Evolutionary conservation across 2,329 filamentous ascomycete genomes (phyloP), one percentile per base, ranked within the genome.

Genomic region (Beauveria sp.): DNA sequence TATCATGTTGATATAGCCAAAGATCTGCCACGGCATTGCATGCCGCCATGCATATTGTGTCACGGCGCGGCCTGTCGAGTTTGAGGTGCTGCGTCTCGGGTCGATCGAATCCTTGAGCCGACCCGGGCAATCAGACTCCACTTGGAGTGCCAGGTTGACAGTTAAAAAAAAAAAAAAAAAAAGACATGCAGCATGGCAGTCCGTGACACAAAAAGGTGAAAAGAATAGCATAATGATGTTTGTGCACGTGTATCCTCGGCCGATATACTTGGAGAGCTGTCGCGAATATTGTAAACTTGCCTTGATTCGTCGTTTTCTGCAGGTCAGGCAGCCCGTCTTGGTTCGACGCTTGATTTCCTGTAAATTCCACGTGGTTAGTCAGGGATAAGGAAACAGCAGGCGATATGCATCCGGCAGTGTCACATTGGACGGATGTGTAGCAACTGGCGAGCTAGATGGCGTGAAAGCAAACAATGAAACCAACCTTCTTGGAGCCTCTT

Each of bases 331-430:
- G n/a, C 83, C 83, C 1, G 83, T 86, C 71, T 86, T 86, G 52
- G 83, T 86, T 67, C 83, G 80, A 64, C 83, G 79, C 71, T 85
- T 86, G 69, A 86, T 86, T 71, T 86, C 83, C 83, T 86, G 70
- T n/a, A 26, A 18, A 51, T 40, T 14, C 28, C 61, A 55, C n/a
- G 58, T 34, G 34, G 50, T 55, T 46, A 38, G 45, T 34, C 24
- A n/a, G 8, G 24, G 12, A 28, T 10, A 28, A 42, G 31, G 20
- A 20, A 34, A 59, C 16, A 64, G 31, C 56, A 48, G 18, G 12
- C 14, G 5, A 4, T n/a, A 16, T n/a, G 14, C 24, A n/a, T 18
- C 10, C 24, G 31, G 24, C 22, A 55, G n/a, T 6, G 40, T 24
- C 16, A n/a, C 10, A 50, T 20, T 26, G 24, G 14, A 28, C 46